Percentiles rank a stretch among this genome's conserved stretches.
Conservation (phyloP, 495 filamentous ascomycete species). For the Podospora anserina region DNA sequence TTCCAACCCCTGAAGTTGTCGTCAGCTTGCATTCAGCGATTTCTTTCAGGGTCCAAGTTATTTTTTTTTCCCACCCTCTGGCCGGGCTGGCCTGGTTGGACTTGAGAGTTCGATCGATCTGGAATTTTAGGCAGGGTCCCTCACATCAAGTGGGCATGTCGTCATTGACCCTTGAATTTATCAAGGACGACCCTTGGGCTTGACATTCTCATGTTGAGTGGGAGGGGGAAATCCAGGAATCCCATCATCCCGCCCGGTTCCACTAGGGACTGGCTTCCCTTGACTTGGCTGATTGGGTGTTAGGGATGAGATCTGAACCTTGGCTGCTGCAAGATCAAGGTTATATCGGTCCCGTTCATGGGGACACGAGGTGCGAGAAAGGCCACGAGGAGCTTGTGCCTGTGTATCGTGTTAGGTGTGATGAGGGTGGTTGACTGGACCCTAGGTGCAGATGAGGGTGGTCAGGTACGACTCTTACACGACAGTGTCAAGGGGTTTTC, state of each 20-base stretch:
- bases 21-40: too few relatives aligned
- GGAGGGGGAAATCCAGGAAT: not conserved
- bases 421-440: not conserved
- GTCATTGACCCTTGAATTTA: not conserved
- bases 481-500: not conserved
- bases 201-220: not conserved
- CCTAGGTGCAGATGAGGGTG: slow-evolving; percentile 2
- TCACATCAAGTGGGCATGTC: not conserved
- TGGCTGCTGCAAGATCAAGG: not conserved
- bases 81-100: too few relatives aligned
- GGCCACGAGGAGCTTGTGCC: not conserved
- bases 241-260: not conserved
- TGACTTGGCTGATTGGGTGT: not conserved
- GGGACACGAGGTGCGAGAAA: not conserved
- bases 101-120: not conserved
- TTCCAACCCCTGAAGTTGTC: too few relatives aligned
- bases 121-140: not conserved
- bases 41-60: too few relatives aligned
- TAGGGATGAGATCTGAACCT: not conserved
- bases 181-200: not conserved
- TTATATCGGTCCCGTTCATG: not conserved
- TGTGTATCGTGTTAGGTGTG: not conserved
- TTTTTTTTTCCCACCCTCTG: too few relatives aligned
- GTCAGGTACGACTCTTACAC: not conserved
- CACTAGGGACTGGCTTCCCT: not conserved